Percentiles rank a stretch among this genome's conserved stretches.
phyloP scores from a whole-genome alignment of 208 protist species.

The Strigomonas galati region DNA sequence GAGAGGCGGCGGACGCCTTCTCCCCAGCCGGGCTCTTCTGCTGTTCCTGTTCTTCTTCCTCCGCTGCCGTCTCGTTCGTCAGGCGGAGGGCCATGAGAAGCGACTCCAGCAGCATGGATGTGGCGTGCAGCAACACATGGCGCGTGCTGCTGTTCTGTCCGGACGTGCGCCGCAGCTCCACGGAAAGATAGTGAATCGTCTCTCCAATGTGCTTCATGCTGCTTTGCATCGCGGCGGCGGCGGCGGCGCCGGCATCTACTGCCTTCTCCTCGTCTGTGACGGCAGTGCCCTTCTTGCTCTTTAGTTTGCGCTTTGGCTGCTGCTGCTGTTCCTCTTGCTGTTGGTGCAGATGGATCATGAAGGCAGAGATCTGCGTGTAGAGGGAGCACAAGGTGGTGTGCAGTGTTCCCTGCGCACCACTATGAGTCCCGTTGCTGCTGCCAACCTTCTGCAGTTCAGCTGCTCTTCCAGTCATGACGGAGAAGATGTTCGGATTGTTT shows the following conservation, averaged over 20 bases:
- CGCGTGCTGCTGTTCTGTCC: slow-evolving; percentile 19
- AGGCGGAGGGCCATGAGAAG: slow-evolving; percentile 23
- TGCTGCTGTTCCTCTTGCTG: neutral
- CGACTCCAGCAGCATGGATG: slow-evolving; percentile 56
- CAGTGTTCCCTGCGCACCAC: neutral
- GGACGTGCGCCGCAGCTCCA: neutral
- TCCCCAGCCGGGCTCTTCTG: neutral
- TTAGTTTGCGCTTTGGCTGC: neutral
- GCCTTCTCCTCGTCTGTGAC: too few relatives aligned
- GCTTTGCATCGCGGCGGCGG: neutral
- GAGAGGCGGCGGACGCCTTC: neutral
- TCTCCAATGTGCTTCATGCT: slow-evolving; percentile 1
- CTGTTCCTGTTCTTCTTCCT: neutral
- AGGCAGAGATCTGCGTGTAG: slow-evolving; percentile 2
- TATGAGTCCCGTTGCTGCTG: neutral
- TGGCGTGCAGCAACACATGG: slow-evolving; percentile 52
- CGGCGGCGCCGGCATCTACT: too few relatives aligned
- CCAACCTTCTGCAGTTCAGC: neutral
- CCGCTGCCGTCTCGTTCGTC: neutral
- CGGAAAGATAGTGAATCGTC: neutral
- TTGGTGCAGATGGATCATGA: neutral
- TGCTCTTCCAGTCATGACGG: neutral
- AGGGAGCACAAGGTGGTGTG: neutral
- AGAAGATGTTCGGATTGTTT: neutral
- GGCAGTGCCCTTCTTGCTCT: neutral